Conservation (phyloP, 176 grass and related monocot genomes). For the Phoenix dactylifera region DNA sequence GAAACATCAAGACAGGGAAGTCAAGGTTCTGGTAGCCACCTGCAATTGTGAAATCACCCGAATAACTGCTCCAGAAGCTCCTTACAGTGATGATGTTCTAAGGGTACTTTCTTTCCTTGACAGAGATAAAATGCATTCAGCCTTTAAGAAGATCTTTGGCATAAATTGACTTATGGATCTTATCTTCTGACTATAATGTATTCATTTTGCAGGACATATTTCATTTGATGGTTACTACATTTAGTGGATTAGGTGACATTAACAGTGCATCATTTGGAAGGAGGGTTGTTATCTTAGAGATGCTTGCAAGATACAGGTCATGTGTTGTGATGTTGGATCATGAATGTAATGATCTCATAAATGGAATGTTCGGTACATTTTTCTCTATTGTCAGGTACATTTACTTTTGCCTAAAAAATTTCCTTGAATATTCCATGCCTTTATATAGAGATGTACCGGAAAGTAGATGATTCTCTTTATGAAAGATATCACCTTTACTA, state of each 20-base stretch:
- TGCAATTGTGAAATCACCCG: slow-evolving; percentile 97
- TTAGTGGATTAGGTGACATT: slow-evolving; percentile 65
- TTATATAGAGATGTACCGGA: too few species aligned
- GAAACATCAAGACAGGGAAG: slow-evolving; percentile 76
- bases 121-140: not conserved
- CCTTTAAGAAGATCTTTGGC: not conserved
- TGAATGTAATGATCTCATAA: slow-evolving; percentile 93
- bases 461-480: too few species aligned
- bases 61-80: slow-evolving; percentile 97
- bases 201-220: slow-evolving; percentile 70
- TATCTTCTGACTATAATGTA: not conserved
- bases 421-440: too few species aligned
- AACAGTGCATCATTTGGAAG: slow-evolving; percentile 56
- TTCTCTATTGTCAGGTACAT: slow-evolving; percentile 67
- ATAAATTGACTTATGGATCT: not conserved
- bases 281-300: slow-evolving; percentile 91
- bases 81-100: slow-evolving; percentile 88
- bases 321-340: slow-evolving; percentile 99
- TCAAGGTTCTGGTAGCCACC: slow-evolving; percentile 78
- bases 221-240: slow-evolving; percentile 79
- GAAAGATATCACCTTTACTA: too few species aligned
- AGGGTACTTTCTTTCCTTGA: slow-evolving; percentile 39
- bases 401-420: not conserved
- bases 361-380: slow-evolving; percentile 79
- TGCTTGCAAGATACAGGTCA: slow-evolving; percentile 91